A percentile compares a stretch with the other conserved stretches of the same genome.
Evolutionary conservation across 139 green algal species (phyloP).

Genomic region (Ulvella scutata): DNA sequence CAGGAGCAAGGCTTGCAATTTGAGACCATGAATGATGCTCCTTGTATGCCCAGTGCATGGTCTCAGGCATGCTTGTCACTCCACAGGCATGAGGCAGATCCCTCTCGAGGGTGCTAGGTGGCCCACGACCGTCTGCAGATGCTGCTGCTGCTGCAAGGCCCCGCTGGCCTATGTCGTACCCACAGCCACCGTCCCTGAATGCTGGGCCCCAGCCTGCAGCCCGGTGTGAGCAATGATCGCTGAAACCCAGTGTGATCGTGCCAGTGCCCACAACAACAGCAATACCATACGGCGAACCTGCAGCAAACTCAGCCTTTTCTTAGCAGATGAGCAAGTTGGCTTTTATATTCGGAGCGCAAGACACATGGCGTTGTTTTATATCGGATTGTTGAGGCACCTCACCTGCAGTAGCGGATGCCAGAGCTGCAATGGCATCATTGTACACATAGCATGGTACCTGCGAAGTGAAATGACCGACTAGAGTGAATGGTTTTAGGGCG

Average conservation of each 20-base stretch:
- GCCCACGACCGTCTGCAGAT: background rate
- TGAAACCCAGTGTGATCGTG: background rate
- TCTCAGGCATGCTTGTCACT: background rate
- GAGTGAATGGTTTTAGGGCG: too few relatives aligned
- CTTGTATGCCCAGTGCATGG: background rate
- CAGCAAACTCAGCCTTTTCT: too few relatives aligned
- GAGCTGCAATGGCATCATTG: constrained; percentile 3
- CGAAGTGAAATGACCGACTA: background rate
- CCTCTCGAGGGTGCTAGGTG: background rate
- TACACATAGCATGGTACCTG: background rate
- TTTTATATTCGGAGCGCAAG: too few relatives aligned
- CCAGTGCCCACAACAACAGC: background rate
- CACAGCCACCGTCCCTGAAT: background rate
- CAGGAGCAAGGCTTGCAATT: background rate
- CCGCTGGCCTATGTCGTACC: background rate
- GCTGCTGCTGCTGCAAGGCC: background rate
- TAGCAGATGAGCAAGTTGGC: too few relatives aligned
- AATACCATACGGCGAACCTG: background rate
- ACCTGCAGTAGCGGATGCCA: background rate
- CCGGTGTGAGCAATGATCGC: background rate
- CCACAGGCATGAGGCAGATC: background rate
- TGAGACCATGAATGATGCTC: background rate
- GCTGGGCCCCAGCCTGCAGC: background rate
- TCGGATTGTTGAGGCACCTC: too few relatives aligned
- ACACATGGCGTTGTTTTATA: too few relatives aligned